Conservation (phyloP, 108 stramenopile species). For the Fragilaria crotonensis region DNA sequence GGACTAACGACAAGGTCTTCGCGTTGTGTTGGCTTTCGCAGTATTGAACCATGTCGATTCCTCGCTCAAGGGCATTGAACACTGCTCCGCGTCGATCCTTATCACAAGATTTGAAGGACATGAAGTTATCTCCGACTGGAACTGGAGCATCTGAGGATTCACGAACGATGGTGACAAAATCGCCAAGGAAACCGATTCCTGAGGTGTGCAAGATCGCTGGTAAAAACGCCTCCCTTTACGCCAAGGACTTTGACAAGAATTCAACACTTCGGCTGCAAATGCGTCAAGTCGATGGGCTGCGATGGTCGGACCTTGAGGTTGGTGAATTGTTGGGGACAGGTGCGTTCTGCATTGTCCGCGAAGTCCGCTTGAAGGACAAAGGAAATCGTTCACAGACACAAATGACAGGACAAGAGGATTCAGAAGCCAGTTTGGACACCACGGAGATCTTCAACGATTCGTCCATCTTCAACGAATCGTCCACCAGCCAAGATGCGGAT, state of each 20-base stretch:
- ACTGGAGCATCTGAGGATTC: too few relatives aligned
- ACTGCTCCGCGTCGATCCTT: too few relatives aligned
- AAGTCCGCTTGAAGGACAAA: background rate
- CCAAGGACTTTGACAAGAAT: conserved; percentile 1
- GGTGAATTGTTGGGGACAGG: conserved; percentile 29
- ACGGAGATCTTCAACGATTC: background rate
- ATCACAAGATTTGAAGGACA: too few relatives aligned
- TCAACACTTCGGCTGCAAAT: background rate
- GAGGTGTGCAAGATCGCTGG: background rate
- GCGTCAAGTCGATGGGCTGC: background rate
- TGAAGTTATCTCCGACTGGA: too few relatives aligned
- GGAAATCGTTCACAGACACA: background rate
- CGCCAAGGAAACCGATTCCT: too few relatives aligned
- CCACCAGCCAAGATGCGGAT: background rate
- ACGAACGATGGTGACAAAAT: too few relatives aligned
- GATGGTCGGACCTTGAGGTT: conserved; percentile 16
- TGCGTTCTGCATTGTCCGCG: conserved; percentile 24
- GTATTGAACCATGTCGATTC: too few relatives aligned
- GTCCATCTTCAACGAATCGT: background rate
- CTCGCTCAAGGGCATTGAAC: too few relatives aligned
- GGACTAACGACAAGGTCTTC: too few relatives aligned
- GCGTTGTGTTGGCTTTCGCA: too few relatives aligned
- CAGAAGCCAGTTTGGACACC: background rate
- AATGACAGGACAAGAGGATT: background rate
- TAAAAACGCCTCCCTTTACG: background rate